Evolutionary conservation across 2,329 filamentous ascomycete species (phyloP), one percentile per base, ranked within the genome.

Genomic region (Venturia carpophila): DNA sequence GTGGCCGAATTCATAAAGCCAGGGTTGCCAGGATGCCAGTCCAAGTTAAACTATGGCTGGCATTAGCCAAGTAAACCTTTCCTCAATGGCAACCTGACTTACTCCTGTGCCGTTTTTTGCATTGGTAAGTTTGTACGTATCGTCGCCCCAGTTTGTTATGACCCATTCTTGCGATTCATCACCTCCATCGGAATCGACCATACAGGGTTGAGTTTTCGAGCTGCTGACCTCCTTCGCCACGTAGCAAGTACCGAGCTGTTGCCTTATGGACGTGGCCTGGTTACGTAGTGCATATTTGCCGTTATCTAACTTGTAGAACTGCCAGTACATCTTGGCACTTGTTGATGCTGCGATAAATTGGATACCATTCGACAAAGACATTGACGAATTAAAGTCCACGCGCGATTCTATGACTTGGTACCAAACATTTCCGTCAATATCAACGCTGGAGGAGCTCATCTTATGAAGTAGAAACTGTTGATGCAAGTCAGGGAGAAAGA

Each of bases 191-290:
- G 63, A 27, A 6, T 64, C 47, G 9, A 55, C 47, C 52, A 64
- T 64, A 52, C 63, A 64, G 11, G 52, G 37, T 24, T 64, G 63
- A 11, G 52, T 55, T 27, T 56, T 55, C 17, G 47, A 56, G 19
- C 27, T 56, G 43, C 43, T 41, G 4, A 24, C 41, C 34, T 64
- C 63, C 17, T 58, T 49, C 1, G 63, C 63, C 37, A 41, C 52
- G 34, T 64, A 64, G 42, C 63, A 64, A 42, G 49, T 58, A 24
- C 63, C 63, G 21, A 64, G 63, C 39, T 64, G 63, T 49, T 64
- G 47, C 19, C 34, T 55, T 42, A 41, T 64, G 19, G 37, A 34
- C 30, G 63, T 37, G 63, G 37, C 47, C 19, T 41, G 19, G 34
- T 55, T 56, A 24, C 63, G 63, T 1, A 64, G 30, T 15, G 43